Percentiles rank a stretch among this genome's conserved stretches.
phyloP scores from a whole-genome alignment of 768 basidiomycete species.

The Xerocomellus intermedius region DNA sequence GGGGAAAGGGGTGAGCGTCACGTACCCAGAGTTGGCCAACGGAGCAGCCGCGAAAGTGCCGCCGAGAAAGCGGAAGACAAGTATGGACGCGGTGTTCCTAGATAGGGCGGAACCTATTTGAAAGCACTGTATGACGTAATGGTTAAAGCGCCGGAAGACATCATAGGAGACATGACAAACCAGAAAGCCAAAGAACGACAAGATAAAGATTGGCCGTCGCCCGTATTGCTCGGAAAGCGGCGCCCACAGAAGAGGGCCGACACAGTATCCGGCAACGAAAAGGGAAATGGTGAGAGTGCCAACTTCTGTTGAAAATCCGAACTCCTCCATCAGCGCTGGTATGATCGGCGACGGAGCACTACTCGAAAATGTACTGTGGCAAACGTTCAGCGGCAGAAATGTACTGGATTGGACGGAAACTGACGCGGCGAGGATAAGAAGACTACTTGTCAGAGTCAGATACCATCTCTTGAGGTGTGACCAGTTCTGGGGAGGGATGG shows the following conservation, averaged over 20 bases:
- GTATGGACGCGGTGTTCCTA: constrained; percentile 58
- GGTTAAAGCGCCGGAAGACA: background rate
- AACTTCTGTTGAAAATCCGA: constrained; percentile 49
- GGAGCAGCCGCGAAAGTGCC: constrained; percentile 71
- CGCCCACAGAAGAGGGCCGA: constrained; percentile 61
- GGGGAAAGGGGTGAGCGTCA: background rate
- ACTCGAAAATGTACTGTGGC: constrained; percentile 58
- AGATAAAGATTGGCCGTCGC: constrained; percentile 55
- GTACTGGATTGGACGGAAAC: constrained; percentile 9
- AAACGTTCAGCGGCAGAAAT: background rate
- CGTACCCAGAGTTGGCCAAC: constrained; percentile 65
- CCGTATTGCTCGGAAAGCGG: constrained; percentile 56
- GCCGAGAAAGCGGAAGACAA: constrained; percentile 69
- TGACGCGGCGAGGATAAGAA: constrained; percentile 57
- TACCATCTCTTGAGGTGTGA: constrained; percentile 46
- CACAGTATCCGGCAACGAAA: constrained; percentile 67
- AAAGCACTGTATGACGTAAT: constrained; percentile 42
- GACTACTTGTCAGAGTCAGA: constrained; percentile 45
- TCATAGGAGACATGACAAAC: constrained; percentile 30
- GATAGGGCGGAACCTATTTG: constrained; percentile 63
- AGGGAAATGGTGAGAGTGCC: constrained; percentile 57
- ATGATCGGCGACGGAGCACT: constrained; percentile 55
- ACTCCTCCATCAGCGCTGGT: constrained; percentile 42
- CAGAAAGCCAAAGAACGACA: constrained; percentile 55
- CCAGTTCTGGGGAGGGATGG: constrained; percentile 45